Evolutionary conservation across 2,329 filamentous ascomycete genomes (phyloP).

Genomic region (Scleromitrula shiraiana): DNA sequence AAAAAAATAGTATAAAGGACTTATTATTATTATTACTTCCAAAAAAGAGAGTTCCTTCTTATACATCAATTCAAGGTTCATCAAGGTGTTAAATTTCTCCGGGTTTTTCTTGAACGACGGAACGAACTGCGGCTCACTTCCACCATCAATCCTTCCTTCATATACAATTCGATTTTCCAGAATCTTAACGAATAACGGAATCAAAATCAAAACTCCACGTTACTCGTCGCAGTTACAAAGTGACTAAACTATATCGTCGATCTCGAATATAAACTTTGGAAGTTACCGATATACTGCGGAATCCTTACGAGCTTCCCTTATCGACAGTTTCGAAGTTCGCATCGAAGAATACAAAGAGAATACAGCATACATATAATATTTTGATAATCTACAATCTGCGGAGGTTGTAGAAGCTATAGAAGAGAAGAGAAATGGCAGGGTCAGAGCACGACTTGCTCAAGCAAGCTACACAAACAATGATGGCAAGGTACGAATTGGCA

Average conservation of each 20-base stretch:
- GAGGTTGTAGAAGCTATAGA: constrained; percentile 1
- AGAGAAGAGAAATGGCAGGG: constrained; percentile 23
- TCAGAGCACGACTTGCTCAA: constrained; percentile 29
- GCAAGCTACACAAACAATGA: constrained; percentile 31
- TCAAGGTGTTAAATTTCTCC: too few relatives aligned
- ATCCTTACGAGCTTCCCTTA: background rate
- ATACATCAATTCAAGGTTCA: too few relatives aligned
- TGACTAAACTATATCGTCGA: background rate
- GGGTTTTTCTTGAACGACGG: too few relatives aligned
- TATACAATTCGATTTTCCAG: background rate
- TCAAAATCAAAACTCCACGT: background rate
- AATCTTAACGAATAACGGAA: too few relatives aligned
- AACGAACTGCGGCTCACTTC: constrained; percentile 5
- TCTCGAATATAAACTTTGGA: background rate
- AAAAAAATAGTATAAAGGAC: too few relatives aligned
- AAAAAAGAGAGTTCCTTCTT: too few relatives aligned
- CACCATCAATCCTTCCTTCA: constrained; percentile 2
- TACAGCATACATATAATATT: background rate
- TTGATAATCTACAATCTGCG: background rate
- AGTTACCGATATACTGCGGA: background rate
- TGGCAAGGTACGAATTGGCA: constrained; percentile 28
- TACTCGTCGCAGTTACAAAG: background rate
- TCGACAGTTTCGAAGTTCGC: background rate
- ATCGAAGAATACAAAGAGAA: background rate
- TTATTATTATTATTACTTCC: too few relatives aligned